Percentiles rank a stretch among this genome's conserved stretches.
phyloP scores from a whole-genome alignment of 2,329 filamentous ascomycete species.

The Penicillium sumatraense region DNA sequence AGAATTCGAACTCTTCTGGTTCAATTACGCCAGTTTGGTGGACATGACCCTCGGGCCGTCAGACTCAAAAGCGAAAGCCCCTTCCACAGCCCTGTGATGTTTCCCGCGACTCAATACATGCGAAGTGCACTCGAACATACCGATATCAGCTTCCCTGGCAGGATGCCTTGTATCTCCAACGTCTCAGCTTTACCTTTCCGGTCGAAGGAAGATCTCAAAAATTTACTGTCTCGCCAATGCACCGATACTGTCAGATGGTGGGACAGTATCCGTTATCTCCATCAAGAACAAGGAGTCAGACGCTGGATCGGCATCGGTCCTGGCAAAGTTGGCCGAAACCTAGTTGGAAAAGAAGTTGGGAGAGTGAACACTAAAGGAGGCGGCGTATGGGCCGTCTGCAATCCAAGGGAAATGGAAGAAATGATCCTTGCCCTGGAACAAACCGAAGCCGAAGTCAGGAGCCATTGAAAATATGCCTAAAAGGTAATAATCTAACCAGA shows the following conservation, averaged over 20 bases:
- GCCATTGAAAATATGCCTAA: background rate
- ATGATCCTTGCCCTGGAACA: conserved; percentile 68
- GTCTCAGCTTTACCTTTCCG: conserved; percentile 79
- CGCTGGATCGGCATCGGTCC: conserved; percentile 92
- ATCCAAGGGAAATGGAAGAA: conserved; percentile 75
- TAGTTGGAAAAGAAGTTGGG: conserved; percentile 94
- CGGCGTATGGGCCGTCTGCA: conserved; percentile 89
- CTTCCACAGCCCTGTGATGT: conserved; percentile 92
- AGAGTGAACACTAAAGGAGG: conserved; percentile 81
- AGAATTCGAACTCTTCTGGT: conserved; percentile 80
- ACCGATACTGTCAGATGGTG: conserved; percentile 96
- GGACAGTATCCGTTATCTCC: conserved; percentile 87
- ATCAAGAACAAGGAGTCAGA: conserved; percentile 78
- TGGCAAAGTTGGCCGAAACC: conserved; percentile 88
- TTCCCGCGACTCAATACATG: conserved; percentile 78
- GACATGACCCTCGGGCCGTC: conserved; percentile 88
- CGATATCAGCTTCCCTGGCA: conserved; percentile 73
- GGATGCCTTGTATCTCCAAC: conserved; percentile 82
- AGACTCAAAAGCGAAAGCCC: conserved; percentile 84
- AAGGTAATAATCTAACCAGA: background rate
- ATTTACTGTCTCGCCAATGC: conserved; percentile 77
- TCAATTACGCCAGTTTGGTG: conserved; percentile 85
- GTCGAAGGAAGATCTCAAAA: conserved; percentile 74
- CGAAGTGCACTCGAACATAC: conserved; percentile 66
- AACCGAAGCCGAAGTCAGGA: conserved; percentile 52